These are phyloP conservation scores for Taphrina pruni DNA, from an alignment of 1,139 yeast species.

Conservation along the genomic window DNA sequence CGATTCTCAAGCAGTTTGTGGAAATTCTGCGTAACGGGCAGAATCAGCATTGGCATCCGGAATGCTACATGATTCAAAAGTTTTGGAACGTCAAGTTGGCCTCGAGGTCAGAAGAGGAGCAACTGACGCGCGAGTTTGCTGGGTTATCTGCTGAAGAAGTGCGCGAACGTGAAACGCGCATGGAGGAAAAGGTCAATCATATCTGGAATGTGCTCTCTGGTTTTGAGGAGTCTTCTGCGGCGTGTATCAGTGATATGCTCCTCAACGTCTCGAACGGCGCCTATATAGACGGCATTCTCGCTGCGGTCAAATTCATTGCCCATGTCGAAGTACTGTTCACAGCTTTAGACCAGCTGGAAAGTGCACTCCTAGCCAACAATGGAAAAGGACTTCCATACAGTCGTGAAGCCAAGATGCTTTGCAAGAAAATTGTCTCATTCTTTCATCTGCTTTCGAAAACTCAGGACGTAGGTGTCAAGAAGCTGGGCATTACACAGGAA, in stretches of 20 bases:
- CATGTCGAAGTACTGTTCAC: conserved; percentile 77
- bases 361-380: conserved; percentile 17
- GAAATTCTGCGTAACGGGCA: conserved; percentile 92
- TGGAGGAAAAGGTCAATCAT: conserved; percentile 72
- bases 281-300: conserved; percentile 69
- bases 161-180: conserved; percentile 64
- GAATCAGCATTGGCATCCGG: conserved; percentile 98
- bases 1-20: conserved; percentile 91
- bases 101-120: conserved; percentile 36
- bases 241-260: conserved; percentile 90
- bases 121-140: conserved; percentile 29
- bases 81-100: conserved; percentile 92
- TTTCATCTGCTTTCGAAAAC: conserved; percentile 54
- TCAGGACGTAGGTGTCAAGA: conserved; percentile 44
- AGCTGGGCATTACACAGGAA: conserved; percentile 59
- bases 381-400: conserved; percentile 52
- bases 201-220: conserved; percentile 89
- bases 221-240: conserved; percentile 91
- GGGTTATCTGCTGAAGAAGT: conserved; percentile 62
- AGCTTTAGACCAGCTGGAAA: conserved; percentile 64
- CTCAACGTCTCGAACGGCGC: conserved; percentile 80
- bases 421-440: conserved; percentile 56
- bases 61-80: conserved; percentile 95
- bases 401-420: conserved; percentile 87
- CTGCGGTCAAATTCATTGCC: conserved; percentile 75